Evolutionary conservation across 2,329 filamentous ascomycete species (phyloP), one percentile per base, ranked within the genome.

Genomic region (Aureobasidium sp.): DNA sequence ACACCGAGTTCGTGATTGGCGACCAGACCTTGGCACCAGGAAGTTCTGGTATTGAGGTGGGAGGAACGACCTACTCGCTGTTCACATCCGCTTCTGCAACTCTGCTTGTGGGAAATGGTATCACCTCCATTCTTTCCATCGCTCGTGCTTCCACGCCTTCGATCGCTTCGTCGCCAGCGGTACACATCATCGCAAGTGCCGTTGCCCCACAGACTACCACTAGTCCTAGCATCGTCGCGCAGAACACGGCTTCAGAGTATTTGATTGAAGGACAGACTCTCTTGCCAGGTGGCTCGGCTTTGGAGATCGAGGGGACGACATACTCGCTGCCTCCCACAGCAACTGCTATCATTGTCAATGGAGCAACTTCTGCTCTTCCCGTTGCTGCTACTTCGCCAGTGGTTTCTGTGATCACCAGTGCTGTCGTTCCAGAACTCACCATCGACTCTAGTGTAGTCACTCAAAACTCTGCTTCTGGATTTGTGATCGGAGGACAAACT

Each of bases 271-370:
- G 34, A 5, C 62, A 64, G n/a, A 66, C 64, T 0, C 49, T 66
- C 6, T 29, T 31, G n/a, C 31, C 61, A 9, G 61, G 64, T 14
- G 52, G 56, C 3, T 47, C 64, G 6, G 62, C 60, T 2, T 42
- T 66, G 8, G 57, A 57, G 7, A 31, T 55, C 17, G 41, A 31
- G 39, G 65, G 64, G 1, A 66, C 63, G 22, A 66, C 64, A 1
- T 61, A 64, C 45, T 64, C 62, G 8, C 53, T 66, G 5, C 42
- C 60, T 34, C 15, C 48, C 37, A 49, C 52, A 70, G 85, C 52
- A 4, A 29, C 17, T 22, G n/a, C n/a, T 20, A n/a, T 56, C 2
- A 2, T 41, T 7, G 36, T 36, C 5, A 25, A 57, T 17, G 53
- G 39, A 0, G 9, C 17, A 0, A 36, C 53, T 22, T 15, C 27